Percentiles rank a stretch among this genome's conserved stretches.
These are phyloP conservation scores for Laburnicola sp. DNA, from an alignment of 2,329 filamentous ascomycete genomes.

Conservation along the genomic window DNA sequence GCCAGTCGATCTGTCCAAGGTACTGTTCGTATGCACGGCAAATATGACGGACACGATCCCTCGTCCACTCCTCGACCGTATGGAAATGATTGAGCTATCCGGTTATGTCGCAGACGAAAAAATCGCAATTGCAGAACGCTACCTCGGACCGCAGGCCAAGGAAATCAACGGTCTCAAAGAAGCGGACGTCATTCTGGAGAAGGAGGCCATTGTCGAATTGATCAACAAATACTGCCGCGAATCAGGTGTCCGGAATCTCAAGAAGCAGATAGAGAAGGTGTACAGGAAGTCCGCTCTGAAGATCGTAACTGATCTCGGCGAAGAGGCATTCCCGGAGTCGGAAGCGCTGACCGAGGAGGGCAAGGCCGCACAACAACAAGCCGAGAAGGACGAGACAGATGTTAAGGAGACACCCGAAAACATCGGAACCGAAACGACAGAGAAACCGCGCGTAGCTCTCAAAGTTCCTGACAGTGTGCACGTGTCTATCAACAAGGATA, in stretches of 20 bases:
- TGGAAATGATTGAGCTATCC: conserved; percentile 96
- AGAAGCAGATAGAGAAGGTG: conserved; percentile 99
- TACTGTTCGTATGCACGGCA: conserved; percentile 96
- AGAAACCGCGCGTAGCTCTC: conserved; percentile 72
- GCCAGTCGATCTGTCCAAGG: conserved; percentile 94
- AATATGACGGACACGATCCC: conserved; percentile 99
- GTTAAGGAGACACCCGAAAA: conserved; percentile 63
- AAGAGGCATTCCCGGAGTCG: conserved; percentile 77
- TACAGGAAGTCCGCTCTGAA: conserved; percentile 97
- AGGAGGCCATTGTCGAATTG: conserved; percentile 88
- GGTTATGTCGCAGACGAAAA: conserved; percentile 98
- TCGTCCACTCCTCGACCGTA: conserved; percentile 87
- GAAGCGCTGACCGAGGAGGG: conserved; percentile 83
- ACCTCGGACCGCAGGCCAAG: conserved; percentile 91
- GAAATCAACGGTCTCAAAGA: conserved; percentile 88
- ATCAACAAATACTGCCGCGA: conserved; percentile 99
- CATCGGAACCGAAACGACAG: conserved; percentile 62
- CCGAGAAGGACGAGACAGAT: conserved; percentile 66
- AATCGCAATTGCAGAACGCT: conserved; percentile 94
- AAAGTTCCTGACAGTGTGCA: conserved; percentile 86
- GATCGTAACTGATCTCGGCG: conserved; percentile 92
- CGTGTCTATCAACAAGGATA: conserved; percentile 82
- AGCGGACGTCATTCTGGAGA: conserved; percentile 83
- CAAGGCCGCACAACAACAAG: conserved; percentile 73
- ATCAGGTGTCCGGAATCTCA: conserved; percentile 93